Conservation (phyloP, 768 basidiomycete species). For the Cystofilobasidium bisporidii region DNA sequence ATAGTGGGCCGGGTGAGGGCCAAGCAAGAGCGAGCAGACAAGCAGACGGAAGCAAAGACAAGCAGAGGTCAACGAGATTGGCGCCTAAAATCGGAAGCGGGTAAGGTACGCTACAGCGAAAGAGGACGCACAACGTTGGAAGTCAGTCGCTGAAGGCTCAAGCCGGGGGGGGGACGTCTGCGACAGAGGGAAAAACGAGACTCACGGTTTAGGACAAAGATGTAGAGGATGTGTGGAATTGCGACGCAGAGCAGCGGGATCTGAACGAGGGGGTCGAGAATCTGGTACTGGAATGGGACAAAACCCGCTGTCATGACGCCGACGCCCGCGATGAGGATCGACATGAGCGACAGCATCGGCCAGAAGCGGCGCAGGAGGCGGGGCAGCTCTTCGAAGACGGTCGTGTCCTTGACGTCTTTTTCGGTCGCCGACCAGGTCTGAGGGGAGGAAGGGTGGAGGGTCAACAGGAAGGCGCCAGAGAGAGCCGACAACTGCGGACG, state of each 20-base stretch:
- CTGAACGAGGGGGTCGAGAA: neutral
- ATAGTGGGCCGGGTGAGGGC: no score
- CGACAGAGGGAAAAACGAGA: no score
- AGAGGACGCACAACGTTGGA: no score
- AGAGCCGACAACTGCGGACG: neutral
- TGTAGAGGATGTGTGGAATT: constrained; percentile 39
- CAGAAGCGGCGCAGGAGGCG: constrained; percentile 16
- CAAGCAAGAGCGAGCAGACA: no score
- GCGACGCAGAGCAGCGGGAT: neutral
- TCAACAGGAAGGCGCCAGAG: neutral
- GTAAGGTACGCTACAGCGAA: no score
- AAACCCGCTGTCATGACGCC: constrained; percentile 3
- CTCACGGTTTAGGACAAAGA: constrained; percentile 66
- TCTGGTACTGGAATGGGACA: constrained; percentile 6
- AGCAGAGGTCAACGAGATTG: no score
- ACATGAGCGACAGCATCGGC: constrained; percentile 9
- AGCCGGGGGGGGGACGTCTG: no score
- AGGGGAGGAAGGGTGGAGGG: neutral
- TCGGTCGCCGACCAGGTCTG: constrained; percentile 12
- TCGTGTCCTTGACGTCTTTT: constrained; percentile 14
- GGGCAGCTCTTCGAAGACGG: constrained; percentile 17
- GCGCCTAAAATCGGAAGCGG: no score
- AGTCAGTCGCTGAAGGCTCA: no score
- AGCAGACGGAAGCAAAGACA: no score
- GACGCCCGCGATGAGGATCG: constrained; percentile 12